Conservation (phyloP, 495 filamentous ascomycete species). For the Pseudoneurospora amorphoporcata region DNA sequence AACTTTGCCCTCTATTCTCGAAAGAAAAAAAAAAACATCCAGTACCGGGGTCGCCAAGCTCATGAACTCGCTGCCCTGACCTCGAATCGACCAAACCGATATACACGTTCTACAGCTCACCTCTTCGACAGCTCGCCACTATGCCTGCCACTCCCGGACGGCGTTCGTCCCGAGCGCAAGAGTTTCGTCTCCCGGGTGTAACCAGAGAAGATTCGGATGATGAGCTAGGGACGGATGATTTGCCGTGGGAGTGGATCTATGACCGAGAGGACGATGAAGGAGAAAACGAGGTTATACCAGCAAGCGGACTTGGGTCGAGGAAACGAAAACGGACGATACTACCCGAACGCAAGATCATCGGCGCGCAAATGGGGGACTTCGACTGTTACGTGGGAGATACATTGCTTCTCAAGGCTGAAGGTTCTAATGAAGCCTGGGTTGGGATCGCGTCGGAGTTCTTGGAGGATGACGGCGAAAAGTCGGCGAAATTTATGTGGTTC, state of each 20-base stretch:
- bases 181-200: constrained; percentile 33
- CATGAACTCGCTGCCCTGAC: neutral
- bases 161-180: neutral
- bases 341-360: constrained; percentile 48
- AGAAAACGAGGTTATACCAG: constrained; percentile 8
- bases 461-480: constrained; percentile 53
- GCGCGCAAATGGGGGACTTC: constrained; percentile 78
- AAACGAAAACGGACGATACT: constrained; percentile 28
- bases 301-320: constrained; percentile 10
- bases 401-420: constrained; percentile 75
- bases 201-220: constrained; percentile 83
- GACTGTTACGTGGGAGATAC: constrained; percentile 72
- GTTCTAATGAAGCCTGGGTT: constrained; percentile 74
- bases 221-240: constrained; percentile 74
- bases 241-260: constrained; percentile 93
- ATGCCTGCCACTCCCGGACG: neutral
- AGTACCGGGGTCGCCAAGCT: neutral
- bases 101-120: neutral
- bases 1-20: neutral
- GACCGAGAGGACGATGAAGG: constrained; percentile 14
- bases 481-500: constrained; percentile 81
- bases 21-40: neutral
- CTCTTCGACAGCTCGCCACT: neutral
- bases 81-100: neutral
- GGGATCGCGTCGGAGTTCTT: constrained; percentile 75